Base-by-base conservation (phyloP, 2,329 filamentous ascomycete genomes). In the Waltergamsia citrina region DNA sequence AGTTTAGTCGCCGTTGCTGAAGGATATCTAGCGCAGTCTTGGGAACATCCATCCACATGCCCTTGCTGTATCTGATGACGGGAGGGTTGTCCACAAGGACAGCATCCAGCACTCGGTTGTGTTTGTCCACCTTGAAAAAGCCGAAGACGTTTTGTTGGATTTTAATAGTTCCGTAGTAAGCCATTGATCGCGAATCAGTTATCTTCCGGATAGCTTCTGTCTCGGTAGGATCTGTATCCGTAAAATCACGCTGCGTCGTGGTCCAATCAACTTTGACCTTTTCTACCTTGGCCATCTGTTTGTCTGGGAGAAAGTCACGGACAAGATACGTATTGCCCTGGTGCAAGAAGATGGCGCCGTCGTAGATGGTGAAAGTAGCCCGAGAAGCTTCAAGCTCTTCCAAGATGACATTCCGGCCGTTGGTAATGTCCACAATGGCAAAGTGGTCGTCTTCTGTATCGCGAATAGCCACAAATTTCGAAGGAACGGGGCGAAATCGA, bases 301-400 rank as follows among this genome's bases (percentile, higher is more conserved):
- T 72, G 22, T 92, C 85, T 1, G 84, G 81, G 41, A 75, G 75
- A 49, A 96, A 88, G 46, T 96, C 87, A 45, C 86, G 83, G 34
- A 98, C 85, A 3, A 96, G 71, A 51, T 94, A 98, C 2, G 81
- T 90, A 42, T 78, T 78, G n/a, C 92, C 92, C 59, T 98, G 92
- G 48, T 98, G 92, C 5, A 98, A 67, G 60, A 94, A 98, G 41
- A 98, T 95, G 29, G 86, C 92, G 10, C 92, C 92, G 54, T 96
- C 90, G 56, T 98, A 98, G 39, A 98, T 74, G 2, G 87, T 94
- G 57, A 94, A 96, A 44, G 86, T 90, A 2, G 90, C 90, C n/a
- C 92, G 78, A 2, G 84, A 92, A 2, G 87, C 85, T 58, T 96
- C 92, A n/a, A 98, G 71, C 58, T 96, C 88, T 63, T 98, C 92